Conservation (phyloP, 192 early-diverging fungal species). For the Spizellomyces punctatus region DNA sequence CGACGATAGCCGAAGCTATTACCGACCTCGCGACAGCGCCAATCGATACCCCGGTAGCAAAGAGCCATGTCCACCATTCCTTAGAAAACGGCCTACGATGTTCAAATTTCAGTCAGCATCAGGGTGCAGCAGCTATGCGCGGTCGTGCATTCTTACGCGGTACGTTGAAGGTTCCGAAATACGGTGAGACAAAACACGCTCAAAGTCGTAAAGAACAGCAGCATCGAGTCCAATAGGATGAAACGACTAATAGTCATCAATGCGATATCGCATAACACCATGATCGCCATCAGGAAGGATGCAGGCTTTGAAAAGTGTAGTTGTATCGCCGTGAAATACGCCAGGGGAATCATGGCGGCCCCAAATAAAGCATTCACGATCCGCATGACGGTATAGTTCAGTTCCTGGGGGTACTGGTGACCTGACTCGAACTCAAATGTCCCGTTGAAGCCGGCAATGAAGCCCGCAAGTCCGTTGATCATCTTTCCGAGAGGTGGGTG, state of each 20-base stretch:
- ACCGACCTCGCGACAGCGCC: slow-evolving; percentile 76
- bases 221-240: slow-evolving; percentile 93
- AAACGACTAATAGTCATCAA: slow-evolving; percentile 82
- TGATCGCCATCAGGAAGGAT: slow-evolving; percentile 71
- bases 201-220: slow-evolving; percentile 83
- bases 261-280: slow-evolving; percentile 81
- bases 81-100: slow-evolving; percentile 72
- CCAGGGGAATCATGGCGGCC: slow-evolving; percentile 81
- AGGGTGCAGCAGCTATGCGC: neutral
- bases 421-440: slow-evolving; percentile 84
- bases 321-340: slow-evolving; percentile 83
- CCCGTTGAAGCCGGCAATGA: slow-evolving; percentile 84
- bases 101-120: neutral
- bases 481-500: slow-evolving; percentile 99
- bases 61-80: slow-evolving; percentile 89
- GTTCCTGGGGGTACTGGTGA: slow-evolving; percentile 70
- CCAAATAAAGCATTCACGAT: slow-evolving; percentile 88
- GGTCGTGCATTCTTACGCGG: slow-evolving; percentile 29
- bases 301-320: slow-evolving; percentile 70
- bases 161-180: slow-evolving; percentile 73
- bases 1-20: neutral
- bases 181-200: slow-evolving; percentile 68
- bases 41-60: slow-evolving; percentile 82
- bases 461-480: slow-evolving; percentile 83
- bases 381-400: slow-evolving; percentile 90